Evolutionary conservation across 805 yeast genomes (phyloP).

Genomic region (Candida coleopterorum): DNA sequence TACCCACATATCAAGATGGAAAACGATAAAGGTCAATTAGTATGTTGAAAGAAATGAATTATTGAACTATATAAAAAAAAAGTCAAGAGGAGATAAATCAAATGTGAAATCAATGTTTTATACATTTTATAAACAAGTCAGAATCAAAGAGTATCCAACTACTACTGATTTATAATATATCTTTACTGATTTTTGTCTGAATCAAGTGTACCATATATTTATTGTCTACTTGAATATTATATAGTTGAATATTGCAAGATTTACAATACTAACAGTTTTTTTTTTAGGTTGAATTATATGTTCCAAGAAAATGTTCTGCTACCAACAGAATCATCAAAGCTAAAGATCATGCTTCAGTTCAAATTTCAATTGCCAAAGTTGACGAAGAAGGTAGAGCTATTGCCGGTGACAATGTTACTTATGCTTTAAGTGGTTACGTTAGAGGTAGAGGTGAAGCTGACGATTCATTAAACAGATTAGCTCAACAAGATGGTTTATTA

Average conservation of each 20-base stretch:
- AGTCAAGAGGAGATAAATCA: too few relatives aligned
- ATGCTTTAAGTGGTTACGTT: constrained; percentile 95
- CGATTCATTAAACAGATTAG: constrained; percentile 98
- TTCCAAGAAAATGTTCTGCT: constrained; percentile 99
- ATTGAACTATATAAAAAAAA: too few relatives aligned
- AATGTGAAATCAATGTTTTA: too few relatives aligned
- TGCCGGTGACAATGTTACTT: constrained; percentile 86
- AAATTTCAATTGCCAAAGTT: constrained; percentile 97
- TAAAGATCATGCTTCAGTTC: constrained; percentile 99
- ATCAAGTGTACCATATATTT: too few relatives aligned
- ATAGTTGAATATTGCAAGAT: too few relatives aligned
- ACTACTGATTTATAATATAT: too few relatives aligned
- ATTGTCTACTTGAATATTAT: too few relatives aligned
- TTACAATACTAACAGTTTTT: constrained; percentile 23
- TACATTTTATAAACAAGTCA: too few relatives aligned
- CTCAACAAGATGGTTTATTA: constrained; percentile 97
- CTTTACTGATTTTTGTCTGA: too few relatives aligned
- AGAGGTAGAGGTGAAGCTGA: constrained; percentile 99
- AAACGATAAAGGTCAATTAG: constrained; percentile 99
- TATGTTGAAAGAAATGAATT: constrained; percentile 45
- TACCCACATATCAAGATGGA: constrained; percentile 65
- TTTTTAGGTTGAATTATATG: constrained; percentile 95
- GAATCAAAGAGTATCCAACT: too few relatives aligned
- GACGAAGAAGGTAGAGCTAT: constrained; percentile 95
- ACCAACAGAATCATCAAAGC: constrained; percentile 99